Base-by-base conservation (phyloP, 768 basidiomycete species). In the Antrodiella citrinella region DNA sequence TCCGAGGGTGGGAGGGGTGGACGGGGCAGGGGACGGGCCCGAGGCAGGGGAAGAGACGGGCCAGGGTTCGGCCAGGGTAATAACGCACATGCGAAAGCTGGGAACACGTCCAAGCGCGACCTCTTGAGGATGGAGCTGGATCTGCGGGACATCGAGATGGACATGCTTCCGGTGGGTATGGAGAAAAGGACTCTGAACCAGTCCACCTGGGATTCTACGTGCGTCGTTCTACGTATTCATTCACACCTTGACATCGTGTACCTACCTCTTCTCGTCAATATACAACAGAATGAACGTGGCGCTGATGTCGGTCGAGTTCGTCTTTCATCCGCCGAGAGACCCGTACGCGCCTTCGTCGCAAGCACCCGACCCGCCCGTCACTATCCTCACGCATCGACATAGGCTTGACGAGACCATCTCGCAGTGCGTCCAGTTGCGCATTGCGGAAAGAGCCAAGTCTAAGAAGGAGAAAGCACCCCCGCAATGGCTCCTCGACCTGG, bases 171-270 rank as follows among this genome's bases (percentile, higher is more conserved):
- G 0, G 62, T 73, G 23, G 92, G 92, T 11, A 96, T 96, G 92
- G 83, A 86, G 55, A 72, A 80, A 53, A 72, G 82, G 51, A 84
- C 74, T 57, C 56, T 74, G 49, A 96, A 94, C 63, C 86, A 91
- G 63, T 92, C 91, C 4, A 75, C 71, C 20, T 93, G 87, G 81
- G 85, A 93, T 68, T 69, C 72, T 64, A 90, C 77, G 92, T 95
- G 66, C 56, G 79, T 70, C 44, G 46, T 22, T 54, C 54, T 38
- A 25, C 7, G 23, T 44, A 25, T 19, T 25, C 26, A 18, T 49
- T 44, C 30, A 45, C 23, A 50, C 48, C 49, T 23, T 13, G 52
- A n/a, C 51, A 46, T 39, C 35, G 40, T 9, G 26, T 46, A 4
- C 51, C 26, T 52, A n/a, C 38, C 20, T 30, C 24, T 7, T 18